Evolutionary conservation across 2,329 filamentous ascomycete species (phyloP).

Genomic region (Xylaria arbuscula): DNA sequence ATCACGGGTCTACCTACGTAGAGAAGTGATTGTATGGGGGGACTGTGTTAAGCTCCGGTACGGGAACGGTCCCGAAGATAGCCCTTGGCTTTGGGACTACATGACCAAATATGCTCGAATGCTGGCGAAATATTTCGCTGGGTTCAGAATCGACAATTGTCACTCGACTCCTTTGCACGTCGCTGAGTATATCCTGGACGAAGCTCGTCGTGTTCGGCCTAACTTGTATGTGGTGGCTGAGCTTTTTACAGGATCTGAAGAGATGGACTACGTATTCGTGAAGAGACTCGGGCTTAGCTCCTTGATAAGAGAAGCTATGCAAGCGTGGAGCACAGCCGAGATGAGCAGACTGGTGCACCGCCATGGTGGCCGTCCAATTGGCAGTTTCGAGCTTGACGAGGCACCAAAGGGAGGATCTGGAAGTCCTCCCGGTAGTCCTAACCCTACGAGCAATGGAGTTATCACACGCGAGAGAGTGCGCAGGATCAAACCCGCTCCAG

Average conservation of each 20-base stretch:
- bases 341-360: slow-evolving; percentile 92
- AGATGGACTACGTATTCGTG: slow-evolving; percentile 96
- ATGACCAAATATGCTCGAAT: slow-evolving; percentile 93
- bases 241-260: slow-evolving; percentile 93
- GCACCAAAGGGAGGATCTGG: slow-evolving; percentile 66
- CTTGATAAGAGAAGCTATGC: slow-evolving; percentile 97
- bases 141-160: slow-evolving; percentile 97
- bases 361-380: slow-evolving; percentile 93
- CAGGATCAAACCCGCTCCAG: slow-evolving; percentile 85
- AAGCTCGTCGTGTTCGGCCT: slow-evolving; percentile 87
- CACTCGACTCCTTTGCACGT: slow-evolving; percentile 96
- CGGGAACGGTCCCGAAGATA: slow-evolving; percentile 82
- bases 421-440: slow-evolving; percentile 50
- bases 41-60: slow-evolving; percentile 98
- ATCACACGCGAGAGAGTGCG: slow-evolving; percentile 74
- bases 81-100: slow-evolving; percentile 92
- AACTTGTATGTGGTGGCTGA: slow-evolving; percentile 94
- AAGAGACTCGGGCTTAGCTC: slow-evolving; percentile 91
- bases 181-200: slow-evolving; percentile 92
- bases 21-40: slow-evolving; percentile 97
- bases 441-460: slow-evolving; percentile 47
- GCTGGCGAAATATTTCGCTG: slow-evolving; percentile 94
- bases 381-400: slow-evolving; percentile 96
- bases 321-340: slow-evolving; percentile 95
- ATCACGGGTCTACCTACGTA: slow-evolving; percentile 91